Conservation (phyloP, 1,284 basidiomycete genomes). For the Cryptococcus sp. region DNA sequence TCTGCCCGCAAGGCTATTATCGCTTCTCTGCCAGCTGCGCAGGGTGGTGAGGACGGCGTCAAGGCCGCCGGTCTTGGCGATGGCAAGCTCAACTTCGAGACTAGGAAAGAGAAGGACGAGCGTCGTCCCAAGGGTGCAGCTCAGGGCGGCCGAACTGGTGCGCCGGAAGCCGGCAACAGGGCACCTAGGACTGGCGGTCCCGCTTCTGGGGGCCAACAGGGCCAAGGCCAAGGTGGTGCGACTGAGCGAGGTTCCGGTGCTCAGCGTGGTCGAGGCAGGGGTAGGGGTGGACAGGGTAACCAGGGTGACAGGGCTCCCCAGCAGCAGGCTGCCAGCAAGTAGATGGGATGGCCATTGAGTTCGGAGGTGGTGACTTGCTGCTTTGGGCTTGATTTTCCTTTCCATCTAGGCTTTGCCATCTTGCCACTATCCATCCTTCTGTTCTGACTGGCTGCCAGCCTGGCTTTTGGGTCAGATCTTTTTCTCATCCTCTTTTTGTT, state of each 20-base stretch:
- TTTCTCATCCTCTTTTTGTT: no score
- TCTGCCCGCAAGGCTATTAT: conserved; percentile 81
- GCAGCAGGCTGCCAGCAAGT: background rate
- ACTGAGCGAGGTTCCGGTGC: background rate
- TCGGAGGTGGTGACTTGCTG: no score
- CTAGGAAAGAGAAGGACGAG: conserved; percentile 82
- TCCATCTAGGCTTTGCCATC: no score
- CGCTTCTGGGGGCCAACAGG: background rate
- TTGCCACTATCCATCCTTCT: no score
- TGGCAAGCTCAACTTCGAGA: conserved; percentile 75
- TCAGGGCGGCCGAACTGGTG: background rate
- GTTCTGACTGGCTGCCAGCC: no score
- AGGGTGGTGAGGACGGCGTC: conserved; percentile 87
- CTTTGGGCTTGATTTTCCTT: no score
- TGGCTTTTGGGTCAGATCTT: no score
- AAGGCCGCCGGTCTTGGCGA: conserved; percentile 58
- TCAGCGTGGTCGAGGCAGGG: background rate
- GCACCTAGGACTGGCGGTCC: background rate
- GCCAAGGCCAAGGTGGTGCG: background rate
- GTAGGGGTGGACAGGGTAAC: background rate
- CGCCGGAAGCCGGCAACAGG: background rate
- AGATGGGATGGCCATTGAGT: no score
- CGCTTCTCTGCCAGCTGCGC: conserved; percentile 63
- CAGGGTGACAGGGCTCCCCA: conserved; percentile 1
- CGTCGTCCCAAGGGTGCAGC: conserved; percentile 50